Base-by-base conservation (phyloP, 2,329 filamentous ascomycete species). In the Neonectria sp. region DNA sequence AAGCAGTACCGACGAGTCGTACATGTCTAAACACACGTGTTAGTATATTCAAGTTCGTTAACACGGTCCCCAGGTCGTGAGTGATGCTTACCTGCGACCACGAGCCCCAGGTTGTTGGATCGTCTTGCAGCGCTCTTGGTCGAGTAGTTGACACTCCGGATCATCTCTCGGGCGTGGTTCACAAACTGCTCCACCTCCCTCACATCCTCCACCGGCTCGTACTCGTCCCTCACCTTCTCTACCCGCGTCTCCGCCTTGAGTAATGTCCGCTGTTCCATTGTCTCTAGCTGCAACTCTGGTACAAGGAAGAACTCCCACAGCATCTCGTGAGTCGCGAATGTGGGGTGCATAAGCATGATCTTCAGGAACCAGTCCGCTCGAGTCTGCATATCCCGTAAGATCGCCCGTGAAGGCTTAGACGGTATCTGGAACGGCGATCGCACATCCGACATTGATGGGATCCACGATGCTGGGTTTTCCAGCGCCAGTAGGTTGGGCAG, bases 281-380 rank as follows among this genome's bases (percentile, higher is more conserved):
- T 94, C 24, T 94, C 91, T 0, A 93, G 88, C 78, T 97, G 94
- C 56, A 99, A 90, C 73, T 99, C 96, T 1, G 96, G 96, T 13
- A 99, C 95, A 1, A 99, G 87, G 81, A 99, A 97, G 82, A 99
- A 99, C 76, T 99, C 96, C 97, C 96, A 99, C 2, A 99, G 87
- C 79, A 98, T 94, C 82, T 99, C 96, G 77, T 99, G 97, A 0
- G 94, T 97, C 0, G 94, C 89, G 78, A 99, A 98, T 0, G 96
- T 98, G 4, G 95, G 93, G 77, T 99, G 96, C 9, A 89, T 87
- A 29, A 99, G 86, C 70, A 99, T 87, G 21, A 95, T 94, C 71
- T 93, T 94, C 73, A 99, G 83, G 75, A 98, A 98, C 73, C 90
- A 92, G 80, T 99, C 94, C 24, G 97, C 90, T 17, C 92, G 90